phyloP scores from a whole-genome alignment of 2,329 filamentous ascomycete genomes.

The Neofusicoccum cordaticola region DNA sequence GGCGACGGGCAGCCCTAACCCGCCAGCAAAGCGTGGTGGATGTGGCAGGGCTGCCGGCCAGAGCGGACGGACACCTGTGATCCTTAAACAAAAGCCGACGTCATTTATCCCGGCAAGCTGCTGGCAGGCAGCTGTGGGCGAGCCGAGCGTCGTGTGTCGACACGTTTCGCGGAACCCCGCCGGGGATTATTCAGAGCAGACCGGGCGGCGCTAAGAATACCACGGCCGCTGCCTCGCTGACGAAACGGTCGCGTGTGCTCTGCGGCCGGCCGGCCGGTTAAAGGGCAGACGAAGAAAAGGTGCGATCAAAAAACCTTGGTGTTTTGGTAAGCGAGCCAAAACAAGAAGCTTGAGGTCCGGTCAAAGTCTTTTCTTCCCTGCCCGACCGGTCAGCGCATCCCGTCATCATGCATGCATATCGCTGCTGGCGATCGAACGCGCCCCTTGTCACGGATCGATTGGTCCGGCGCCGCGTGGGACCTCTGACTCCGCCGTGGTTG shows the following conservation, averaged over 20 bases:
- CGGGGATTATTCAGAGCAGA: no score
- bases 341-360: not conserved
- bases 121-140: no score
- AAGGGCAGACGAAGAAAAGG: not conserved
- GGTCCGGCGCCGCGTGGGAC: not conserved
- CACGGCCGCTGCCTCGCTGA: no score
- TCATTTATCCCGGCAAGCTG: not conserved
- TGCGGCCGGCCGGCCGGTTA: no score
- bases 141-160: no score
- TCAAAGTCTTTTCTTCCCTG: not conserved
- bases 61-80: not conserved
- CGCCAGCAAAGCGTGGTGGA: no score
- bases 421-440: not conserved
- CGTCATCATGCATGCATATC: not conserved
- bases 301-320: not conserved
- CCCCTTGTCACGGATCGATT: not conserved
- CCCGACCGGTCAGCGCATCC: not conserved
- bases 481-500: not conserved
- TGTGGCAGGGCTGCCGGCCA: no score
- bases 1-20: no score
- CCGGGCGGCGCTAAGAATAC: no score
- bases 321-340: not conserved
- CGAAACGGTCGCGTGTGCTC: no score
- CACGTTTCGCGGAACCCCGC: no score
- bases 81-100: not conserved